Evolutionary conservation across 495 filamentous ascomycete species (phyloP).

Genomic region (Tricharina praecox): DNA sequence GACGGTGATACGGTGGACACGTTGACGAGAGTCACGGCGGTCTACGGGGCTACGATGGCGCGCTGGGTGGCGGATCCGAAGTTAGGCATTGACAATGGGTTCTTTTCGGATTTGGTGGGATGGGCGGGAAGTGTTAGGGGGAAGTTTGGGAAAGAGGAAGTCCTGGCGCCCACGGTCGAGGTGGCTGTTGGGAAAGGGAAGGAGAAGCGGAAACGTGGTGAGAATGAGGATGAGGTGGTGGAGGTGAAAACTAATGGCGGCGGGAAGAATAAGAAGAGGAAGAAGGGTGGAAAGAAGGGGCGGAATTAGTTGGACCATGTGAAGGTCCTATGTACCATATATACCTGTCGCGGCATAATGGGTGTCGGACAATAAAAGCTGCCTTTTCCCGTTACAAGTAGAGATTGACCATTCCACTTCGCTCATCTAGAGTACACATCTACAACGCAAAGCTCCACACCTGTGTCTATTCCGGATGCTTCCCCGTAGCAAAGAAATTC

Average conservation of each 20-base stretch:
- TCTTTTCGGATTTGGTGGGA: slow-evolving; percentile 54
- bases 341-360: no score
- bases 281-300: slow-evolving; percentile 2
- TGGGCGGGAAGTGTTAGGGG: slow-evolving; percentile 32
- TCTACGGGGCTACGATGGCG: slow-evolving; percentile 42
- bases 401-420: no score
- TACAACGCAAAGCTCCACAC: no score
- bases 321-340: no score
- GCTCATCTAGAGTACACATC: no score
- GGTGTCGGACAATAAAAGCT: no score
- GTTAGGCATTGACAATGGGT: slow-evolving; percentile 39
- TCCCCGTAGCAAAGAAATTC: slow-evolving; percentile 10
- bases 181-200: not conserved
- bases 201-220: slow-evolving; percentile 1
- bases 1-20: slow-evolving; percentile 11
- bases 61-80: slow-evolving; percentile 39
- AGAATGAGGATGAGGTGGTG: slow-evolving; percentile 8
- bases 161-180: not conserved
- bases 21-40: slow-evolving; percentile 35
- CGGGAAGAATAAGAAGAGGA: slow-evolving; percentile 6
- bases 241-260: slow-evolving; percentile 6
- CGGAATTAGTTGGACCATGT: no score
- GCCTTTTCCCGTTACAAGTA: no score
- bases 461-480: slow-evolving; percentile 4
- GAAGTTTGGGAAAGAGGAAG: slow-evolving; percentile 10